Evolutionary conservation across 352 stramenopile genomes (phyloP).

Genomic region (Phytophthora fragariae): DNA sequence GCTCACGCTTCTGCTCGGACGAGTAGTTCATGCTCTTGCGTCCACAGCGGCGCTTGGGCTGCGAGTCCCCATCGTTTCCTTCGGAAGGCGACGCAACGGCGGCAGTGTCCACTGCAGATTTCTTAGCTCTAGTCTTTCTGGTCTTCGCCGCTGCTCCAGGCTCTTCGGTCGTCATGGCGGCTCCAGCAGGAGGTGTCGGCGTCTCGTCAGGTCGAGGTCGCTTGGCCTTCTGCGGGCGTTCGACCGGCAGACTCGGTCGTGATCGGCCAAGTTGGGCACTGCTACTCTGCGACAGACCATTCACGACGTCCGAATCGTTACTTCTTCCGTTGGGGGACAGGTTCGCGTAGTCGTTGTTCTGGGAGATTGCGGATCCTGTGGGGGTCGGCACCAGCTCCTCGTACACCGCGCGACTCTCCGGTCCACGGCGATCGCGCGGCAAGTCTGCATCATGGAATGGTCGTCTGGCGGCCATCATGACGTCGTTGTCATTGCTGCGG

Average conservation of each 20-base stretch:
- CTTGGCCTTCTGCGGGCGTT: constrained; percentile 24
- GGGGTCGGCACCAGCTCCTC: constrained; percentile 35
- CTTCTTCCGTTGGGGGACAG: neutral
- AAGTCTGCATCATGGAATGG: constrained; percentile 25
- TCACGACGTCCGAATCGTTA: neutral
- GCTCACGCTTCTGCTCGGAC: constrained; percentile 84
- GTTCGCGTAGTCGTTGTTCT: constrained; percentile 20
- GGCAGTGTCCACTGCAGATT: neutral
- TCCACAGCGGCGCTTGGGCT: constrained; percentile 75
- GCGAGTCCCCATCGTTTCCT: constrained; percentile 20
- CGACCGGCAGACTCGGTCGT: constrained; percentile 6
- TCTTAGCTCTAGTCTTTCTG: constrained; percentile 24
- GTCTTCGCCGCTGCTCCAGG: neutral
- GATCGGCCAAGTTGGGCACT: constrained; percentile 4
- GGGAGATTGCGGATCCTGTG: neutral
- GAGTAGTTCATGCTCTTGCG: constrained; percentile 91
- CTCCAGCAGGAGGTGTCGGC: constrained; percentile 15
- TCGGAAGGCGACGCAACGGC: neutral
- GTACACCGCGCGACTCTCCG: constrained; percentile 29
- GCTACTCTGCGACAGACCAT: constrained; percentile 6
- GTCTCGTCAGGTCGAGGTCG: constrained; percentile 15
- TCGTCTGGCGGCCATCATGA: constrained; percentile 17
- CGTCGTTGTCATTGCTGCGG: constrained; percentile 15
- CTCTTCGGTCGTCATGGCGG: constrained; percentile 4
- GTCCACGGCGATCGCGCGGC: constrained; percentile 23